phyloP scores from a whole-genome alignment of 2,329 filamentous ascomycete species.

The Colletotrichum siamense region DNA sequence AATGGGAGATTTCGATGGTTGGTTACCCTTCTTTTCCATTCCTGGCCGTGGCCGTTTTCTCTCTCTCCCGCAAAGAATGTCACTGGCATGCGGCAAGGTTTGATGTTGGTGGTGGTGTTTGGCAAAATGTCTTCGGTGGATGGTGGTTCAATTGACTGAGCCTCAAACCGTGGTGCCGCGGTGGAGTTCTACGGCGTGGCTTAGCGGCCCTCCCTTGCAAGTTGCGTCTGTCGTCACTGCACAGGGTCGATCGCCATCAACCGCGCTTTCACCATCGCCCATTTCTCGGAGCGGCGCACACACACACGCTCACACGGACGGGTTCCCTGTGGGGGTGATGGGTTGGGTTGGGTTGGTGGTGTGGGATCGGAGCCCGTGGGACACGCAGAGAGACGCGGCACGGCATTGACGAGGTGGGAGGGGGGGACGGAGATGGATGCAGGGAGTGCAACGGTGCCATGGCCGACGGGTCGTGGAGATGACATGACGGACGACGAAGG shows the following conservation, averaged over 20 bases:
- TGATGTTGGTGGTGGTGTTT: background rate
- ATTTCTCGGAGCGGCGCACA: slow-evolving; percentile 9
- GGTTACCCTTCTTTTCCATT: background rate
- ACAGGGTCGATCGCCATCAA: slow-evolving; percentile 18
- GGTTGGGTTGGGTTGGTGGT: background rate
- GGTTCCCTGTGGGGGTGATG: background rate
- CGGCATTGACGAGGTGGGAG: slow-evolving; percentile 10
- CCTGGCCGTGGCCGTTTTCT: background rate
- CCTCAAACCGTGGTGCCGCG: slow-evolving; percentile 18
- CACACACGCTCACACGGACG: background rate
- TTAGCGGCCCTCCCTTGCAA: slow-evolving; percentile 4
- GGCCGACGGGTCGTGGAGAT: slow-evolving; percentile 2
- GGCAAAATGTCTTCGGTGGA: background rate
- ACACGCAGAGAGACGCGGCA: background rate
- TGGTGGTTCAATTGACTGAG: slow-evolving; percentile 14
- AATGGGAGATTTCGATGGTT: background rate
- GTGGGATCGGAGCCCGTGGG: slow-evolving; percentile 15
- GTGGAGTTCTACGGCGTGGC: slow-evolving; percentile 10
- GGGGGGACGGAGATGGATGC: background rate
- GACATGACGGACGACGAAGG: background rate
- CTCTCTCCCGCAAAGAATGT: background rate
- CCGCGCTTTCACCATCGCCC: background rate
- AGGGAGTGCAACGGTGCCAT: slow-evolving; percentile 4
- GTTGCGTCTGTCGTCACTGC: slow-evolving; percentile 14
- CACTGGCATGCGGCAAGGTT: background rate